Percentiles rank a stretch among this genome's conserved stretches.
Conservation (phyloP, 768 basidiomycete genomes). For the Phylloporus sp. region DNA sequence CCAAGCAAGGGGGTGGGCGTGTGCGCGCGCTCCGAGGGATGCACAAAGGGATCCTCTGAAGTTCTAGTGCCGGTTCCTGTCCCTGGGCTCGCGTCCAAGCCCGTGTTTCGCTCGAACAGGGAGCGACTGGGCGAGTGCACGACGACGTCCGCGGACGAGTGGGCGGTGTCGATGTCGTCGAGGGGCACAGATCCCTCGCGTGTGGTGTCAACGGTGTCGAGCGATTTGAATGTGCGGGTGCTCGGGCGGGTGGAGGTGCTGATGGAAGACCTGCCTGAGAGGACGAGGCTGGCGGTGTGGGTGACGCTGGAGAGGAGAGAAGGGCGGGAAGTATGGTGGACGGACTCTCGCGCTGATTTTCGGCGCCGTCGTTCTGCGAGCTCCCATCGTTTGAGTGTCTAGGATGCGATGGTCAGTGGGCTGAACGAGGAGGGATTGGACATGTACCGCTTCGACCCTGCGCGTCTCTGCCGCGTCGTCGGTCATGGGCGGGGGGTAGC, state of each 20-base stretch:
- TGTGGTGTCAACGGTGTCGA: slow-evolving; percentile 44
- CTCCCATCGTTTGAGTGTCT: slow-evolving; percentile 81
- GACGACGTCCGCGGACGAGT: slow-evolving; percentile 35
- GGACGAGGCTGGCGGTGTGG: slow-evolving; percentile 54
- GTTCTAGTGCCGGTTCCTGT: neutral
- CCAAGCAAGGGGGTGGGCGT: neutral
- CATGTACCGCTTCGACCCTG: slow-evolving; percentile 64
- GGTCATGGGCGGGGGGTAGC: slow-evolving; percentile 63
- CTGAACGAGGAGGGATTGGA: too few relatives aligned
- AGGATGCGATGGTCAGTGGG: slow-evolving; percentile 2
- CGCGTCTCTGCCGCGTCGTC: slow-evolving; percentile 66
- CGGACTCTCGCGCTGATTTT: slow-evolving; percentile 63
- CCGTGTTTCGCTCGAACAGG: slow-evolving; percentile 10
- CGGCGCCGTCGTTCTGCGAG: slow-evolving; percentile 69
- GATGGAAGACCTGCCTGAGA: slow-evolving; percentile 39
- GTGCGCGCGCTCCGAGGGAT: slow-evolving; percentile 20
- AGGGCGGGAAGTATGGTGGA: slow-evolving; percentile 18
- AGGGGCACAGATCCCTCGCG: slow-evolving; percentile 41
- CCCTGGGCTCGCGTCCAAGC: slow-evolving; percentile 3
- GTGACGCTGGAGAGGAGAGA: slow-evolving; percentile 58
- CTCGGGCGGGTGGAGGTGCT: slow-evolving; percentile 25
- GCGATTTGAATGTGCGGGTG: slow-evolving; percentile 43
- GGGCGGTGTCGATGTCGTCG: slow-evolving; percentile 41
- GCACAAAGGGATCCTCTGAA: slow-evolving; percentile 44
- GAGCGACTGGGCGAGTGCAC: slow-evolving; percentile 27